Conservation (phyloP, 2,329 filamentous ascomycete species). For the Cephalotrichum gorgonifer region DNA sequence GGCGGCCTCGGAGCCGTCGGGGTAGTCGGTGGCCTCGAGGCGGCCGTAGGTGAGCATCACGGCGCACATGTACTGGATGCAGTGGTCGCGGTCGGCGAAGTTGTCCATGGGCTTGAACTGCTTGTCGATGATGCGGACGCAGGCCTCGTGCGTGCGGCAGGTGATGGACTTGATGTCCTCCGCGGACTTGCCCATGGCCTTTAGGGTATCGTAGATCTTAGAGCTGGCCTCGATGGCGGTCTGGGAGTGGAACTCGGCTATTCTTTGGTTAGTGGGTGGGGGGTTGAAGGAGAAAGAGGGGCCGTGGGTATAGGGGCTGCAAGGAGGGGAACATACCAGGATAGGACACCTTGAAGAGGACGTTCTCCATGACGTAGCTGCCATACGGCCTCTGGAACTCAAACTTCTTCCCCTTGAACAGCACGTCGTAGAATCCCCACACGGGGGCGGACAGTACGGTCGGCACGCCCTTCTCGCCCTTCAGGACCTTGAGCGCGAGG, state of each 20-base stretch:
- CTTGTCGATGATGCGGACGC: slow-evolving; percentile 99
- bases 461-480: slow-evolving; percentile 82
- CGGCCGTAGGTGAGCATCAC: slow-evolving; percentile 95
- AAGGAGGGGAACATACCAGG: slow-evolving; percentile 51
- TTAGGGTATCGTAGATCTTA: slow-evolving; percentile 75
- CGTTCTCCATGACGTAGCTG: slow-evolving; percentile 99
- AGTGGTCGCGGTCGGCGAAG: slow-evolving; percentile 98
- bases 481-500: slow-evolving; percentile 80
- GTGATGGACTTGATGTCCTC: slow-evolving; percentile 88
- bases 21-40: slow-evolving; percentile 87
- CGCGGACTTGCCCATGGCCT: slow-evolving; percentile 76
- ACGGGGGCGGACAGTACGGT: slow-evolving; percentile 86
- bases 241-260: slow-evolving; percentile 94
- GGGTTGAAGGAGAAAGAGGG: not conserved
- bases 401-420: slow-evolving; percentile 94
- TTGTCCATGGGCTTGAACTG: slow-evolving; percentile 99
- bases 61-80: slow-evolving; percentile 98
- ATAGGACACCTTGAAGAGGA: slow-evolving; percentile 99
- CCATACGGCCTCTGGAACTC: slow-evolving; percentile 93
- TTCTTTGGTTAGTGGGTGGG: not conserved
- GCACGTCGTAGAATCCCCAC: slow-evolving; percentile 98
- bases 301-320: not conserved
- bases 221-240: slow-evolving; percentile 93
- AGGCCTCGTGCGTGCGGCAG: slow-evolving; percentile 96
- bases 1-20: slow-evolving; percentile 84